Evolutionary conservation across 306 rosid species (phyloP).

Genomic region (Vigna unguiculata): DNA sequence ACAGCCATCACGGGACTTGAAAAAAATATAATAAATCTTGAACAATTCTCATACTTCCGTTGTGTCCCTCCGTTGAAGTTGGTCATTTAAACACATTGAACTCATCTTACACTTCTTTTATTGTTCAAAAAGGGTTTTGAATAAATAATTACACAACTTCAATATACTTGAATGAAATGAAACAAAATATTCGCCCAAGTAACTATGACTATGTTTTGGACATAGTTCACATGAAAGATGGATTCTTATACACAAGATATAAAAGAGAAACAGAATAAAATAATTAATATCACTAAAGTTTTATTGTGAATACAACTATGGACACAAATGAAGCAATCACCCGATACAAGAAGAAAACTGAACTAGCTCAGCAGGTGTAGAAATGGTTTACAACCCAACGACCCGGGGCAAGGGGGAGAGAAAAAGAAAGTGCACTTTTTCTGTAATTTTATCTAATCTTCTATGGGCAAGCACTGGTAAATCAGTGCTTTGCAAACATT

Average conservation of each 20-base stretch:
- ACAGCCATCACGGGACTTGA: neutral
- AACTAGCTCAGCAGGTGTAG: slow-evolving; percentile 69
- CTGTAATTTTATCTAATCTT: slow-evolving; percentile 58
- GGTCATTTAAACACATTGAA: neutral
- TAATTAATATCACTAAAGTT: slow-evolving; percentile 35
- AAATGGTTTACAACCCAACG: slow-evolving; percentile 73
- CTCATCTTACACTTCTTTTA: neutral
- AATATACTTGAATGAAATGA: neutral
- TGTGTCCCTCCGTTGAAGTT: neutral
- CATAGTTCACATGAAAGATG: neutral
- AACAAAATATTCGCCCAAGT: neutral
- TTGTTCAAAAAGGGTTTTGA: neutral
- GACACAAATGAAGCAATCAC: slow-evolving; percentile 70
- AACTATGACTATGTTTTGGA: neutral
- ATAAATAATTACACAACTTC: neutral
- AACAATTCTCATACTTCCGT: neutral
- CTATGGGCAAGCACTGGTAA: slow-evolving; percentile 46
- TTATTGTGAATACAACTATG: slow-evolving; percentile 59
- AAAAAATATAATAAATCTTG: neutral
- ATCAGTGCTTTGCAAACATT: slow-evolving; percentile 77
- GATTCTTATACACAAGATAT: neutral
- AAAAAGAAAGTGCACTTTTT: slow-evolving; percentile 45
- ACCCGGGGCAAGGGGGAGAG: slow-evolving; percentile 42
- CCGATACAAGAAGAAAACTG: slow-evolving; percentile 40
- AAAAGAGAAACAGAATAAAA: slow-evolving; percentile 1